These are phyloP conservation scores for Trypanosoma theileri DNA, from an alignment of 208 protist genomes.

Conservation along the genomic window DNA sequence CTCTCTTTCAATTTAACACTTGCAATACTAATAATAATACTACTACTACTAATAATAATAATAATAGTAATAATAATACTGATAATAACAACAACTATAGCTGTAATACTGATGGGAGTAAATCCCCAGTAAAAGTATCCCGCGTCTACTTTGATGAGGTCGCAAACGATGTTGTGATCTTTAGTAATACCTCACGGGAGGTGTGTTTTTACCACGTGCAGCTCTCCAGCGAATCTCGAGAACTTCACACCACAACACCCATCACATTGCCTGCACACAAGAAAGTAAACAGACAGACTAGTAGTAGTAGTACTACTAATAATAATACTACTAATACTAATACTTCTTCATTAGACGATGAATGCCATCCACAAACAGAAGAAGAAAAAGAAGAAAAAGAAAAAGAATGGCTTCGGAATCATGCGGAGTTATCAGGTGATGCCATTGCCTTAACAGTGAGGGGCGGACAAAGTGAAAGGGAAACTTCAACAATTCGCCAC, in stretches of 20 bases:
- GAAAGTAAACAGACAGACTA: neutral
- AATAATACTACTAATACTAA: neutral
- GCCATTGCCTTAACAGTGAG: constrained; percentile 19
- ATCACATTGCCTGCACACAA: no score
- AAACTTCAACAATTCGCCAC: constrained; percentile 13
- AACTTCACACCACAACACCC: neutral
- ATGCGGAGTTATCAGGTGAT: constrained; percentile 3
- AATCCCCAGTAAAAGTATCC: constrained; percentile 24
- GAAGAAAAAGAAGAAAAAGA: neutral
- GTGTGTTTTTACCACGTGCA: constrained; percentile 33
- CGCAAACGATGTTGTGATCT: constrained; percentile 49
- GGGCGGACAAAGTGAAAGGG: neutral
- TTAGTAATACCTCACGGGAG: constrained; percentile 21
- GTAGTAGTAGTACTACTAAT: neutral
- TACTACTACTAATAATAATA: neutral
- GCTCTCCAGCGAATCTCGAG: neutral
- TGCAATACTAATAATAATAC: neutral
- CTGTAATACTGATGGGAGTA: neutral
- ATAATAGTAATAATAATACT: neutral
- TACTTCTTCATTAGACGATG: neutral
- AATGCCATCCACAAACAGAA: neutral
- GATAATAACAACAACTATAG: constrained; percentile 3
- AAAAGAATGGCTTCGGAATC: constrained; percentile 10
- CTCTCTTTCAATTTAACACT: constrained; percentile 24
- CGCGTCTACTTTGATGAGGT: constrained; percentile 56